Evolutionary conservation across 805 yeast species (phyloP), one percentile per base, ranked within the genome.

Genomic region (Ogataea ganodermae): DNA sequence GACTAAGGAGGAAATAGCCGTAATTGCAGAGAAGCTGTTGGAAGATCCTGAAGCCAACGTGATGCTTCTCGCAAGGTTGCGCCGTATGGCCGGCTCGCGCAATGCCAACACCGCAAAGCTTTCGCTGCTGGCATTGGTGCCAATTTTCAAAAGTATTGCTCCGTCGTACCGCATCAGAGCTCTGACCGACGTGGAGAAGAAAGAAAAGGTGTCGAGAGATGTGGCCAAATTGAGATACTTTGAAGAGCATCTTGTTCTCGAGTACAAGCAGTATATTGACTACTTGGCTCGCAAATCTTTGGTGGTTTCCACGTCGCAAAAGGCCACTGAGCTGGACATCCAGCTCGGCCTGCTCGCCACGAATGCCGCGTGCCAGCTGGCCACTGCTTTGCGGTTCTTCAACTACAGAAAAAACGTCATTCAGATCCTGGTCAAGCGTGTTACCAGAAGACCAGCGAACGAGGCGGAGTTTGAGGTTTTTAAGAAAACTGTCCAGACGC

Each of bases 41-140:
- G 96, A 90, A 62, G 88, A 89, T 49, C 97, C 98, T 6, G 98
- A 94, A 65, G 96, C 89, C 59, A 79, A 91, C 59, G 74, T 85
- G 6, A 62, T 78, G 12, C 72, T 81, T 23, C 70, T 91, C 10
- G 75, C 86, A 2, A 79, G 91, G 61, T 72, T 87, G 42, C 71
- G 87, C 44, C 80, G 76, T 56, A 85, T 86, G 89, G 74, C 88
- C 0, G 76, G 72, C 48, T 84, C 94, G 1, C 78, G 76, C 55
- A 83, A 85, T 55, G 72, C 79, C 46, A 84, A 77, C 59, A 82
- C 87, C 2, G 71, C 82, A 30, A 86, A 86, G 65, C 72, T 90
- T 45, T 78, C 96, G 0, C 70, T 90, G 50, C 70, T 89, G 52
- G 84, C 98, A 0, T 74, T 91, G 50, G 84, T 89, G 2, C 89